These are phyloP conservation scores for Penicillium sp. DNA, from an alignment of 2,329 filamentous ascomycete genomes.

Conservation along the genomic window DNA sequence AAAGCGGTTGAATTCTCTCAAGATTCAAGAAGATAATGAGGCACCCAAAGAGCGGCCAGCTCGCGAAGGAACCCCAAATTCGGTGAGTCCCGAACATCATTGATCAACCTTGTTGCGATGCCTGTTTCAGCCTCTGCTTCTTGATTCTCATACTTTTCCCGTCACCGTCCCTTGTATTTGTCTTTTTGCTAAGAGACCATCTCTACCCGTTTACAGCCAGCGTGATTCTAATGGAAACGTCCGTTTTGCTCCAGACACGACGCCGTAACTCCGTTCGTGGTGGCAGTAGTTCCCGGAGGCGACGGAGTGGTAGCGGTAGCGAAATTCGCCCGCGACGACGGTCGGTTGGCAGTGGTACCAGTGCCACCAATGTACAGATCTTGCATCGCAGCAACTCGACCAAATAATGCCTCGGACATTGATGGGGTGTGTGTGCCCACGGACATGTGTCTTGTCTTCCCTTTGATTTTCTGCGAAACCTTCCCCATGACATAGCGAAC, in stretches of 20 bases:
- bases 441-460: constrained; percentile 28
- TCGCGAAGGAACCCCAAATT: constrained; percentile 42
- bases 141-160: constrained; percentile 7
- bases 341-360: constrained; percentile 40
- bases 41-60: constrained; percentile 56
- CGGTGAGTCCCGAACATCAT: constrained; percentile 45
- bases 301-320: constrained; percentile 45
- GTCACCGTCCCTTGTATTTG: constrained; percentile 26
- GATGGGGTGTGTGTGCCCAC: constrained; percentile 17
- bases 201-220: constrained; percentile 42
- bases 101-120: constrained; percentile 27
- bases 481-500: constrained; percentile 39
- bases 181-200: constrained; percentile 46
- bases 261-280: constrained; percentile 46
- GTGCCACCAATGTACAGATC: constrained; percentile 36
- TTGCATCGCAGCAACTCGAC: constrained; percentile 47
- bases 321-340: constrained; percentile 46
- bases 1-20: constrained; percentile 84
- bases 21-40: constrained; percentile 74
- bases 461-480: constrained; percentile 30
- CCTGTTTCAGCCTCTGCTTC: constrained; percentile 24
- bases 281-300: constrained; percentile 33
- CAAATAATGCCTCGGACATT: constrained; percentile 34
- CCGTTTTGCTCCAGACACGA: constrained; percentile 50
- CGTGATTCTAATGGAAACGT: constrained; percentile 51